Evolutionary conservation across 805 yeast species (phyloP).

Genomic region (Spathaspora passalidarum): DNA sequence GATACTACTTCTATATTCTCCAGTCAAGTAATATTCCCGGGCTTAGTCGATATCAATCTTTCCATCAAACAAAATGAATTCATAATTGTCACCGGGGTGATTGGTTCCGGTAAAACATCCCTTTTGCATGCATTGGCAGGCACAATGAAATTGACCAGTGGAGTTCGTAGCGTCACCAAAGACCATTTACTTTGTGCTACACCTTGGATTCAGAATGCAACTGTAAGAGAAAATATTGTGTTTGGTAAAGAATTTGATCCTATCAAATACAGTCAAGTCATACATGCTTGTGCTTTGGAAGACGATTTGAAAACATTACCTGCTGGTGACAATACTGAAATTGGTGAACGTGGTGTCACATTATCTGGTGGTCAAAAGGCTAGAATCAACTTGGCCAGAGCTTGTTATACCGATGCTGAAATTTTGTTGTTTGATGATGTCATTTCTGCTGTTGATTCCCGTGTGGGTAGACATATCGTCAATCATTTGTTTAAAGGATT

Average conservation of each 20-base stretch:
- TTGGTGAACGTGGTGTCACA: conserved; percentile 44
- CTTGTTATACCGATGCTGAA: conserved; percentile 32
- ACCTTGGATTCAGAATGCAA: conserved; percentile 45
- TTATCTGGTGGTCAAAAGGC: conserved; percentile 47
- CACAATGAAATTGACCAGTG: conserved; percentile 30
- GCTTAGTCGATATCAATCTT: conserved; percentile 32
- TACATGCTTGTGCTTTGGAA: conserved; percentile 38
- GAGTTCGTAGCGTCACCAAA: conserved; percentile 23
- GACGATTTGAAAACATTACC: conserved; percentile 35
- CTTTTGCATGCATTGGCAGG: conserved; percentile 40
- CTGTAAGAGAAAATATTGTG: conserved; percentile 37
- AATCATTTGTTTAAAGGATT: conserved; percentile 32
- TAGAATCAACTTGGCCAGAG: conserved; percentile 43
- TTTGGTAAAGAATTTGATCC: conserved; percentile 35
- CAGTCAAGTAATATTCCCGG: conserved; percentile 19
- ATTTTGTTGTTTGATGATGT: conserved; percentile 41
- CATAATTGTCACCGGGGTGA: conserved; percentile 40
- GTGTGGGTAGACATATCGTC: conserved; percentile 41
- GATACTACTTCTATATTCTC: not conserved
- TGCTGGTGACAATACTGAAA: conserved; percentile 39
- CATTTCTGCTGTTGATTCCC: conserved; percentile 42
- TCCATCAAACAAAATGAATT: conserved; percentile 31
- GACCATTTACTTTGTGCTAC: conserved; percentile 32
- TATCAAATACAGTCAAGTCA: conserved; percentile 22
- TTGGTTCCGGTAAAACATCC: conserved; percentile 44